Evolutionary conservation across 495 filamentous ascomycete species (phyloP), one percentile per base, ranked within the genome.

Genomic region (Penicillium canariense): DNA sequence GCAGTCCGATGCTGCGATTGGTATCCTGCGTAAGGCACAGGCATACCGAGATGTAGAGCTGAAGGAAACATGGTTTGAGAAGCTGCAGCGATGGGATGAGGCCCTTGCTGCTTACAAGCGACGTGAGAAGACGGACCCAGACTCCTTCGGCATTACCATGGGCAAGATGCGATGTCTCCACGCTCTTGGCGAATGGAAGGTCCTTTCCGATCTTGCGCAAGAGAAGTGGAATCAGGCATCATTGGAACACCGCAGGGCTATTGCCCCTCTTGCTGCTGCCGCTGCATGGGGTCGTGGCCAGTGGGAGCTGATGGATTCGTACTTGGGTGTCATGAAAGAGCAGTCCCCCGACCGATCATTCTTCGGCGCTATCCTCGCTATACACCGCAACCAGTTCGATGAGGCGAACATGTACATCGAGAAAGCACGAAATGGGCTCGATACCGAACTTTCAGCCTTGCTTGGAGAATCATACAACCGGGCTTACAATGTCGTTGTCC

Each of bases 91-190:
- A 46, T 98, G 95, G 95, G 94, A 98, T 60, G 94, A 98, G 70
- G 94, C 94, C n/a, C 78, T 98, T 55, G 82, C 84, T 47, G 92
- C 91, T 34, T 98, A 97, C 60, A 85, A 90, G 56, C 84, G 88
- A 54, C 85, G 90, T 15, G 87, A 90, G 58, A 74, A 69, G 50
- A 81, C 86, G 8, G 89, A 96, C 43, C 81, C 84, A 3, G 75
- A 81, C 5, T 88, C 87, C 0, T 87, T 97, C 56, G 92, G 97
- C 49, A 86, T 97, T 30, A 93, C 93, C 5, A 96, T 97, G 91
- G 94, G 94, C 55, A 97, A 98, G 71, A 99, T 99, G 94, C 87
- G 95, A 15, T 99, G 94, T 81, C 74, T 97, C 35, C 95, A 99
- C 64, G 94, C 94, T 27, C 81, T 99, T 28, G 95, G 94, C 36